Evolutionary conservation across 208 protist species (phyloP).

Genomic region (Angomonas desouzai): DNA sequence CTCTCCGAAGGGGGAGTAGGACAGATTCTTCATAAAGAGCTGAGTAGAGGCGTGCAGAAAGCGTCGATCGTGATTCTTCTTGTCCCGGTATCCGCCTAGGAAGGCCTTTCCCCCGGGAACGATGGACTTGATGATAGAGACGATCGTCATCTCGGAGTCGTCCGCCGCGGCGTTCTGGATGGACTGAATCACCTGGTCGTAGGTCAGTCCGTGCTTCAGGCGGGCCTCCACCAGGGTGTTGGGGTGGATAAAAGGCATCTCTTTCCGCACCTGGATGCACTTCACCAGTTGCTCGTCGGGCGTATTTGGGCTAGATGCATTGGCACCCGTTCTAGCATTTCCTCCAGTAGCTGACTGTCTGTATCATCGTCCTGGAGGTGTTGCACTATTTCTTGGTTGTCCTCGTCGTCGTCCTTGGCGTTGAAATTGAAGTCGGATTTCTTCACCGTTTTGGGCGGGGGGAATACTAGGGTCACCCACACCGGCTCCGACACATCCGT

Average conservation of each 20-base stretch:
- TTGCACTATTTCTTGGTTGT: constrained; percentile 12
- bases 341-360: not conserved
- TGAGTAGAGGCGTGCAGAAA: constrained; percentile 92
- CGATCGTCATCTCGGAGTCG: constrained; percentile 16
- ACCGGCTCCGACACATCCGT: constrained; percentile 31
- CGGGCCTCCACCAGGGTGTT: constrained; percentile 51
- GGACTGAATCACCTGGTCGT: constrained; percentile 56
- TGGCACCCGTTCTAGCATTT: constrained; percentile 28
- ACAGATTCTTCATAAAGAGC: constrained; percentile 68
- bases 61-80: constrained; percentile 46
- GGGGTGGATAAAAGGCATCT: constrained; percentile 36
- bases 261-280: constrained; percentile 48
- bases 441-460: not conserved
- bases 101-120: constrained; percentile 63
- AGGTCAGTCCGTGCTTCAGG: constrained; percentile 44
- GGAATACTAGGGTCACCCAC: constrained; percentile 48
- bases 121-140: constrained; percentile 36
- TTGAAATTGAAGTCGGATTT: not conserved
- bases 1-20: constrained; percentile 53
- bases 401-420: constrained; percentile 1
- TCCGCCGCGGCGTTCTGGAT: constrained; percentile 17
- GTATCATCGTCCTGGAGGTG: constrained; percentile 10
- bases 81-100: constrained; percentile 90
- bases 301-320: constrained; percentile 42
- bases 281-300: constrained; percentile 39